Evolutionary conservation across 306 rosid species (phyloP).

Genomic region (Inga laurina): DNA sequence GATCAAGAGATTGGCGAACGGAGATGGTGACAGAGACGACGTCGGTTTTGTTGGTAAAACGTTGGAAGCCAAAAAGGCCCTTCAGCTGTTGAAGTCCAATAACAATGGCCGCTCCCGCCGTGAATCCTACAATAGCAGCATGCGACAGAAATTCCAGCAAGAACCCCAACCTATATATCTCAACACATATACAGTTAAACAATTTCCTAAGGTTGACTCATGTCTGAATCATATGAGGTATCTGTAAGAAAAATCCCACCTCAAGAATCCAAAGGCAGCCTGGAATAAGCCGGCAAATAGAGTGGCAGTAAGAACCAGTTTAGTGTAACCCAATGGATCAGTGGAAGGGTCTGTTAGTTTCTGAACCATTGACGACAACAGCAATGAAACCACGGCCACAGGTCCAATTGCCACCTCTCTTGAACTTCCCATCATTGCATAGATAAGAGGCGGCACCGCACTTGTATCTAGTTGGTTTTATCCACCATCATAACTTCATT

Average conservation of each 20-base stretch:
- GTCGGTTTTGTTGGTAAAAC: slow-evolving; percentile 59
- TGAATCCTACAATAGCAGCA: slow-evolving; percentile 41
- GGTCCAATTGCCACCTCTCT: slow-evolving; percentile 70
- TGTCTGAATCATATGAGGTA: not conserved
- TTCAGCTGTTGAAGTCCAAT: slow-evolving; percentile 62
- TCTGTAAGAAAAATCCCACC: slow-evolving; percentile 31
- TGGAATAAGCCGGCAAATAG: slow-evolving; percentile 71
- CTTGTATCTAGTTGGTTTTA: slow-evolving; percentile 51
- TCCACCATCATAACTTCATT: not conserved
- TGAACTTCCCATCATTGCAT: slow-evolving; percentile 68
- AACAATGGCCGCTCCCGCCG: slow-evolving; percentile 56
- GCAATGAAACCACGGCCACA: slow-evolving; percentile 66
- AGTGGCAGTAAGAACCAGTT: slow-evolving; percentile 64
- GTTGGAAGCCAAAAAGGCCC: slow-evolving; percentile 54
- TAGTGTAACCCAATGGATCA: slow-evolving; percentile 57
- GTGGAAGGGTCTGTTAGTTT: slow-evolving; percentile 47
- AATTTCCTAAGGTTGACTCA: not conserved
- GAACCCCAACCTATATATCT: slow-evolving; percentile 51
- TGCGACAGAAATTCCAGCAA: slow-evolving; percentile 46
- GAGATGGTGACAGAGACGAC: slow-evolving; percentile 48
- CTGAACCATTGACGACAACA: slow-evolving; percentile 59
- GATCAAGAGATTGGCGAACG: slow-evolving; percentile 43
- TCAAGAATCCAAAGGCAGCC: slow-evolving; percentile 59
- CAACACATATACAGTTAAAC: not conserved
- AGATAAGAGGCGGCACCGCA: slow-evolving; percentile 68